Conservation (phyloP, 2,329 filamentous ascomycete species). For the Penicillium digitatum region DNA sequence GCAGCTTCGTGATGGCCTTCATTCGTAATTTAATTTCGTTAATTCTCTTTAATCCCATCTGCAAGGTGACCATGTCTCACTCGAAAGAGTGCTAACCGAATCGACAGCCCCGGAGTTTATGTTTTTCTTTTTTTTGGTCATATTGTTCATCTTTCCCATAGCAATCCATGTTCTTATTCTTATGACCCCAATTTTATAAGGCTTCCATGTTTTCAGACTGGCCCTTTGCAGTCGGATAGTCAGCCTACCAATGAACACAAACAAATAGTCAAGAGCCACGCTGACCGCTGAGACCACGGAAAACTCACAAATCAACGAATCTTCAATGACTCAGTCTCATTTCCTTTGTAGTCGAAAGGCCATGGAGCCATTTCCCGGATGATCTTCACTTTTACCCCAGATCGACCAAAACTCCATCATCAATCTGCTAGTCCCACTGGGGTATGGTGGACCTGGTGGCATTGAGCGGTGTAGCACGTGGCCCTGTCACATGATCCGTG, state of each 20-base stretch:
- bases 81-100: background rate
- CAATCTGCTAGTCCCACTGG: background rate
- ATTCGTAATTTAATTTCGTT: constrained; percentile 10
- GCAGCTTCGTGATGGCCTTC: constrained; percentile 29
- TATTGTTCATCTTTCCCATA: constrained; percentile 6
- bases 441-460: background rate
- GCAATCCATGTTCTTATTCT: constrained; percentile 6
- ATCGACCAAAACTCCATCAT: constrained; percentile 12
- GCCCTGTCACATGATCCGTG: constrained; percentile 10
- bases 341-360: background rate
- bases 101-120: constrained; percentile 4
- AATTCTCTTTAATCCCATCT: background rate
- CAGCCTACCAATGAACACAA: background rate
- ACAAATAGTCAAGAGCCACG: background rate
- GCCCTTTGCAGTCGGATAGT: background rate
- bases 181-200: background rate
- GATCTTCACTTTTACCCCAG: constrained; percentile 21
- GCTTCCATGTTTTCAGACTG: constrained; percentile 3
- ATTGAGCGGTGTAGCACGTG: constrained; percentile 17
- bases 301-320: background rate
- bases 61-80: constrained; percentile 3
- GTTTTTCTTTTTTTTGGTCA: background rate
- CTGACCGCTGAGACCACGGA: background rate
- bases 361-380: background rate
- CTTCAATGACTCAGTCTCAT: background rate